Conservation (phyloP, 345 rosid genomes). For the Triadica sebifera region DNA sequence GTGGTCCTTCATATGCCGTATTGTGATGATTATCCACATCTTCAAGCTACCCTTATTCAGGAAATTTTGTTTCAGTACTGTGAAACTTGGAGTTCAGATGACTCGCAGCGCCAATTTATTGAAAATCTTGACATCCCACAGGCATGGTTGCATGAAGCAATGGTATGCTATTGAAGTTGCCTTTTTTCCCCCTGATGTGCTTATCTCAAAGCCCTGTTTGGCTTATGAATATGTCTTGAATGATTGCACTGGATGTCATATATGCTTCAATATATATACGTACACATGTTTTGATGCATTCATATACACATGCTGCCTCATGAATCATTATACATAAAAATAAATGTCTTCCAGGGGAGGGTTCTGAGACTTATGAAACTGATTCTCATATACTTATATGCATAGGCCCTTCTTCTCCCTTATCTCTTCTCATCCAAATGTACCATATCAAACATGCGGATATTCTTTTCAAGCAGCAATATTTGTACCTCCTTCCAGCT, state of each 20-base stretch:
- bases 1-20: slow-evolving; percentile 84
- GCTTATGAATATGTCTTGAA: background rate
- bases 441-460: background rate
- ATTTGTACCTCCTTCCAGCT: background rate
- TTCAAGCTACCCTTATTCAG: slow-evolving; percentile 64
- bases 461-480: background rate
- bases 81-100: slow-evolving; percentile 80
- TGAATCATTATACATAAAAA: background rate
- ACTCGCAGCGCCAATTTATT: slow-evolving; percentile 70
- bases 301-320: background rate
- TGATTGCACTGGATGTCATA: slow-evolving; percentile 6
- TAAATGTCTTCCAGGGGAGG: background rate
- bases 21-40: slow-evolving; percentile 66
- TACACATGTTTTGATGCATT: no score
- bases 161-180: slow-evolving; percentile 46
- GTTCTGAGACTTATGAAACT: background rate
- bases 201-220: slow-evolving; percentile 11
- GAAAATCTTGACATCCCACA: slow-evolving; percentile 70
- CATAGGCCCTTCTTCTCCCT: background rate
- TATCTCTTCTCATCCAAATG: background rate
- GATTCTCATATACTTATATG: background rate
- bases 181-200: background rate
- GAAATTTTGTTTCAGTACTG: slow-evolving; percentile 91
- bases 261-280: background rate
- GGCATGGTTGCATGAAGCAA: slow-evolving; percentile 92